Evolutionary conservation across 805 yeast genomes (phyloP), one percentile per base, ranked within the genome.

Genomic region (Aciculoconidium aculeatum): DNA sequence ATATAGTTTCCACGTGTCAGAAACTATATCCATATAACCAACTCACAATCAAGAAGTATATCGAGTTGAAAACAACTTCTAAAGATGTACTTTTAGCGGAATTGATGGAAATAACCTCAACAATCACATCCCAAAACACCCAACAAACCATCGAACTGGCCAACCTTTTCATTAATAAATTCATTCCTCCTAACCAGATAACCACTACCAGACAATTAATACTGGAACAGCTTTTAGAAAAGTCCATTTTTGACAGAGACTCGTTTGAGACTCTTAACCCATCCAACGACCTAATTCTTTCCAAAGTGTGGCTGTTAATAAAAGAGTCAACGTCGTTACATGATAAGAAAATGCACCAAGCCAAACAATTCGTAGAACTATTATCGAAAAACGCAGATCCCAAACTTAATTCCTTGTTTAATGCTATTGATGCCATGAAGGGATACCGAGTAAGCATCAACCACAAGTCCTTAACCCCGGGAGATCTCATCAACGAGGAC

Each of bases 351-450:
- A 38, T 63, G 11, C 39, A 40, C 21, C 40, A 47, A 12, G 51
- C 58, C 0, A 30, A 40, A 2, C 40, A 42, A 13, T 56, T 65
- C 32, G 22, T 60, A 1, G 33, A 38, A 9, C 30, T 60, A n/a
- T 41, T 58, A 15, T 9, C 18, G 4, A 17, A 7, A 23, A 16
- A 8, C 18, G 15, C 20, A 34, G 38, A 11, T 25, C 31, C 9
- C 21, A 36, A 15, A 35, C 51, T 57, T 14, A 57, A 55, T 35
- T 67, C 61, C 32, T 41, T 64, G 19, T 36, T 64, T 21, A 58
- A 61, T 29, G 68, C 62, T 0, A 41, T 64, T 11, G 35, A 44
- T 11, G 48, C 48, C 17, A 40, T 63, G 31, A 61, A 61, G 32
- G 60, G 58, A 34, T 64, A 62, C 41, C 56, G 44, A 28, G 41